Evolutionary conservation across 2,329 filamentous ascomycete genomes (phyloP).

Genomic region (Monosporascus sp.): DNA sequence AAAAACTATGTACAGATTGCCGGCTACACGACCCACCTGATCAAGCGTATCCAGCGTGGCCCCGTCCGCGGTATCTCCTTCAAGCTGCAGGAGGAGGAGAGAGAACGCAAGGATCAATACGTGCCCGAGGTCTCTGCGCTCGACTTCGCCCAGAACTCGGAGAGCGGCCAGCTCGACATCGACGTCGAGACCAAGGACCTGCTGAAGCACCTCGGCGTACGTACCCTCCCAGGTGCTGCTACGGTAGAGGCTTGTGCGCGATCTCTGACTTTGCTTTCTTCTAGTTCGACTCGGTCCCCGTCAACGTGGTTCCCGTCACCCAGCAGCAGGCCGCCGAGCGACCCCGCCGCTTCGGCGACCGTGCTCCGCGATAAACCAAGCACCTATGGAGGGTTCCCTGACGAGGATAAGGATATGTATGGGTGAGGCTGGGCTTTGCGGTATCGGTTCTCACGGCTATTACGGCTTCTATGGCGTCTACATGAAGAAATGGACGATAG

Average conservation of each 20-base stretch:
- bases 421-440: constrained; percentile 34
- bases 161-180: constrained; percentile 89
- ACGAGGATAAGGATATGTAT: constrained; percentile 19
- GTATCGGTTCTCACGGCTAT: constrained; percentile 39
- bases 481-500: constrained; percentile 41
- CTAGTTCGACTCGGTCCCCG: constrained; percentile 94
- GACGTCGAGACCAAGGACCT: constrained; percentile 98
- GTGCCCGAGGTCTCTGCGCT: constrained; percentile 98
- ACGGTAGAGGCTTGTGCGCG: too few species aligned
- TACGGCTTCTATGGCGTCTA: constrained; percentile 42
- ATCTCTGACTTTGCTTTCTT: constrained; percentile 3
- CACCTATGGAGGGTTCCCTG: constrained; percentile 5
- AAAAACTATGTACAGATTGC: constrained; percentile 60
- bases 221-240: constrained; percentile 36
- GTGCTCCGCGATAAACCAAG: constrained; percentile 34
- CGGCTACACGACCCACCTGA: constrained; percentile 96
- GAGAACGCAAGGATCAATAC: constrained; percentile 99
- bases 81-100: constrained; percentile 99
- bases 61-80: constrained; percentile 99
- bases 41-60: constrained; percentile 99
- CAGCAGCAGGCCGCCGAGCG: constrained; percentile 86
- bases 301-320: constrained; percentile 88
- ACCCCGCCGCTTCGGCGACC: constrained; percentile 69
- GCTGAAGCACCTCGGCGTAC: constrained; percentile 96
- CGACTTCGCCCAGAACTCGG: constrained; percentile 92